Base-by-base conservation (phyloP, 73 alveolate genomes). In the Paramecium bursaria region DNA sequence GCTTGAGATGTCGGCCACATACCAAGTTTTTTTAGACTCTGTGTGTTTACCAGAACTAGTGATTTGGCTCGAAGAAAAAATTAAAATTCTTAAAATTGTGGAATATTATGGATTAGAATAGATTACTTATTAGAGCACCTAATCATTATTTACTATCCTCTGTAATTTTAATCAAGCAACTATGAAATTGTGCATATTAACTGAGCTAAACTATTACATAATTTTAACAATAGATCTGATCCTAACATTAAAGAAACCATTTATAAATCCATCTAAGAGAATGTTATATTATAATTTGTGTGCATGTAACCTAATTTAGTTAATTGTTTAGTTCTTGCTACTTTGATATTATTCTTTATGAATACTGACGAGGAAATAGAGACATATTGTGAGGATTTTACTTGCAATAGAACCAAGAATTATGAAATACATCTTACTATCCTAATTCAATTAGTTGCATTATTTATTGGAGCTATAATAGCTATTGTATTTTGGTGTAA, bases 241-340 rank as follows among this genome's bases (percentile, higher is more conserved):
- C 19, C 5, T 67, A 6, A 67, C 82, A 15, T 42, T 67, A 35
- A 67, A 44, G 17, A 67, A 19, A 67, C 82, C 82, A 14, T 67
- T 67, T 23, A 30, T 67, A 46, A 67, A 67, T 67, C 33, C 82
- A n/a, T n/a, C n/a, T n/a, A n/a, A n/a, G n/a, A n/a, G n/a, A n/a
- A n/a, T n/a, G n/a, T n/a, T n/a, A n/a, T n/a, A n/a, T n/a, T n/a
- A n/a, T n/a, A n/a, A n/a, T n/a, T n/a, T n/a, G n/a, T n/a, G n/a
- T n/a, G n/a, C n/a, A n/a, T n/a, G n/a, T n/a, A n/a, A n/a, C n/a
- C n/a, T n/a, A n/a, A n/a, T n/a, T n/a, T n/a, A n/a, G n/a, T n/a
- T n/a, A n/a, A n/a, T n/a, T n/a, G n/a, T n/a, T n/a, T n/a, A n/a
- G n/a, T n/a, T n/a, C n/a, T n/a, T n/a, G n/a, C n/a, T n/a, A n/a